phyloP scores from a whole-genome alignment of 2,329 filamentous ascomycete species.

The Mycocentrospora acerina region DNA sequence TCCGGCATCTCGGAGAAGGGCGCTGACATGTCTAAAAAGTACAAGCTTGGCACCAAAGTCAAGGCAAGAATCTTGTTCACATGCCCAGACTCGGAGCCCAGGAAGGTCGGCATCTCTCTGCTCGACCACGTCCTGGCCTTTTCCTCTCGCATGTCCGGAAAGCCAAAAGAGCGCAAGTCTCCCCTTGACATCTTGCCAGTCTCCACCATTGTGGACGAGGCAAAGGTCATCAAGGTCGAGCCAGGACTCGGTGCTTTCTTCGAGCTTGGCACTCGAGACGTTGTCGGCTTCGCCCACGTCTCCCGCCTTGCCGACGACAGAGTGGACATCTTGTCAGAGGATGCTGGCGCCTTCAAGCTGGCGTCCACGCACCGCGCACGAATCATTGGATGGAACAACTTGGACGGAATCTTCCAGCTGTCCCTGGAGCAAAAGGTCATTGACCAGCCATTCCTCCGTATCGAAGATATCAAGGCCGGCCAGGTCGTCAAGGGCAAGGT shows the following conservation, averaged over 20 bases:
- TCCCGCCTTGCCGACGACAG: constrained; percentile 89
- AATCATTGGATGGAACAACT: constrained; percentile 79
- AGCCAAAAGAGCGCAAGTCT: constrained; percentile 47
- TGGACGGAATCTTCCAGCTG: constrained; percentile 83
- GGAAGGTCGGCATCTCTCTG: constrained; percentile 84
- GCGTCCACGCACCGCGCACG: constrained; percentile 79
- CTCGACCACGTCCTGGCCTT: constrained; percentile 80
- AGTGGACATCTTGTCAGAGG: constrained; percentile 76
- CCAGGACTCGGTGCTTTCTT: constrained; percentile 79
- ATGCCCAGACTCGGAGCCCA: constrained; percentile 74
- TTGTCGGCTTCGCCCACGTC: constrained; percentile 91
- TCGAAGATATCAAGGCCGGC: constrained; percentile 85
- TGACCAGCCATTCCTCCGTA: constrained; percentile 84
- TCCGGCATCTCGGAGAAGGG: constrained; percentile 73
- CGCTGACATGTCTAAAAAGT: constrained; percentile 71
- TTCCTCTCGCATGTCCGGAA: constrained; percentile 41
- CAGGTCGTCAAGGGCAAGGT: constrained; percentile 79
- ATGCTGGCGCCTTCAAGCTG: constrained; percentile 74
- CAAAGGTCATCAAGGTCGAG: constrained; percentile 78
- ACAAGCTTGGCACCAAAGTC: constrained; percentile 80
- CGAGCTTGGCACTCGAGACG: constrained; percentile 65
- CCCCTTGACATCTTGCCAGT: constrained; percentile 65
- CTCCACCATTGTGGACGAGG: constrained; percentile 75
- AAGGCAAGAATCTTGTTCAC: constrained; percentile 87
- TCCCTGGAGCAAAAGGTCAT: constrained; percentile 82